phyloP scores from a whole-genome alignment of 78 protist genomes.

The Andalucia godoyi region DNA sequence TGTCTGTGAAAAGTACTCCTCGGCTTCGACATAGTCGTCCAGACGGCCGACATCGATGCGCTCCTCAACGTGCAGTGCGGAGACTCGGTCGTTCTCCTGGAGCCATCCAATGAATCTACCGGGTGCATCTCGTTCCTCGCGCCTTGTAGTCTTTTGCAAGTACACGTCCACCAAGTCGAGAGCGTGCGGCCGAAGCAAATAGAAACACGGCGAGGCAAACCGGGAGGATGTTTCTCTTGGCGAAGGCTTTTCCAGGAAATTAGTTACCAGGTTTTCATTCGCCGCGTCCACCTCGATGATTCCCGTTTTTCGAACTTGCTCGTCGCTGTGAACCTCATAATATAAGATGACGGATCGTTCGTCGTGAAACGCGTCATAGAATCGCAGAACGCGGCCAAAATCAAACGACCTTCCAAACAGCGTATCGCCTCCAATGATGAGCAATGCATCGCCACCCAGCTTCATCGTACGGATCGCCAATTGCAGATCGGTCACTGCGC shows the following conservation, averaged over 20 bases:
- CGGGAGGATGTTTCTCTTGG: neutral
- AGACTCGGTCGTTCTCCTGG: too few species aligned
- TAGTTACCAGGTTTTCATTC: neutral
- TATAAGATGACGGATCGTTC: neutral
- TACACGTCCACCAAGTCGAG: neutral
- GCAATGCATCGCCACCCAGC: neutral
- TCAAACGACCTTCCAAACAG: neutral
- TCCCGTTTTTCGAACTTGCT: too few species aligned
- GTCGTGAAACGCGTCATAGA: neutral
- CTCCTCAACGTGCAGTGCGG: too few species aligned
- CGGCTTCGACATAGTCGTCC: too few species aligned
- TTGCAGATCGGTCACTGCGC: neutral
- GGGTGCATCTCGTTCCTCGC: too few species aligned
- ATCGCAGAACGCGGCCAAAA: neutral
- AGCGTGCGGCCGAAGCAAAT: neutral
- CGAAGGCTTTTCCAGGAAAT: neutral
- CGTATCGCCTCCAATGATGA: slow-evolving; percentile 4
- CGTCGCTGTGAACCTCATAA: neutral
- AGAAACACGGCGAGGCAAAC: neutral
- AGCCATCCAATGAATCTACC: too few species aligned
- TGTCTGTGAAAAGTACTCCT: too few species aligned
- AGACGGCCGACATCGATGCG: too few species aligned
- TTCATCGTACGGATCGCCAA: neutral
- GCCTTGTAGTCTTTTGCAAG: neutral
- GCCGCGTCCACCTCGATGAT: too few species aligned